Conservation (phyloP, 208 protist species). For the Leishmania amazonensis region DNA sequence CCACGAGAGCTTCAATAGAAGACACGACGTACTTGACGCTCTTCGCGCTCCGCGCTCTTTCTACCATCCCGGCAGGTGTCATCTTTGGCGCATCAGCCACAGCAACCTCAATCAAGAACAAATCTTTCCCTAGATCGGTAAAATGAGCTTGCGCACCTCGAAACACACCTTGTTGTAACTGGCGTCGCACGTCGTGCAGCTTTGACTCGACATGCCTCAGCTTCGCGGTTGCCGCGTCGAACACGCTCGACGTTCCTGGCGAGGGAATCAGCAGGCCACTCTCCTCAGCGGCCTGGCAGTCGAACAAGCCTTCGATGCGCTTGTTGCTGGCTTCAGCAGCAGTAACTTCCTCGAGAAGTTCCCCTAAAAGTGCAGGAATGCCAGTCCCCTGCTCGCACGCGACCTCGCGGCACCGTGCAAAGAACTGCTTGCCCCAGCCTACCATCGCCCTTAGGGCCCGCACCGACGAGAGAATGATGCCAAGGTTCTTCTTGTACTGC, state of each 20-base stretch:
- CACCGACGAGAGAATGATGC: conserved; percentile 71
- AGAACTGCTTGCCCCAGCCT: conserved; percentile 50
- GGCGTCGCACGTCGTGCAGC: conserved; percentile 50
- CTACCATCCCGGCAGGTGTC: conserved; percentile 57
- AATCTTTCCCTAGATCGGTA: conserved; percentile 80
- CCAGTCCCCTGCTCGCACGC: conserved; percentile 4
- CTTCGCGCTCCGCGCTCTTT: conserved; percentile 68
- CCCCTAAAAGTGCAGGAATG: conserved; percentile 58
- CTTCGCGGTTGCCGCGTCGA: conserved; percentile 53
- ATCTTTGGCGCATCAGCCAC: conserved; percentile 41
- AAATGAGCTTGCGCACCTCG: conserved; percentile 54
- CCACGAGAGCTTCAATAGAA: conserved; percentile 44
- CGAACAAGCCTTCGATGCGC: conserved; percentile 68
- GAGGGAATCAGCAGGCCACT: conserved; percentile 68
- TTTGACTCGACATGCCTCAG: conserved; percentile 50
- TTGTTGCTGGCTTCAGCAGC: conserved; percentile 38
- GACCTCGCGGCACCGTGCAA: conserved; percentile 17
- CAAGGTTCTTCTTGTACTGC: conserved; percentile 82
- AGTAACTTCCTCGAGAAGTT: conserved; percentile 54
- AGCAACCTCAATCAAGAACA: conserved; percentile 86
- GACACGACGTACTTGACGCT: conserved; percentile 75
- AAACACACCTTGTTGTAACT: conserved; percentile 59
- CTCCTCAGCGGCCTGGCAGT: conserved; percentile 46
- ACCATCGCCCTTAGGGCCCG: conserved; percentile 68
- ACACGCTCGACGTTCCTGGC: conserved; percentile 52